Conservation (phyloP, 78 protist species). For the Dictyostelium purpureum region DNA sequence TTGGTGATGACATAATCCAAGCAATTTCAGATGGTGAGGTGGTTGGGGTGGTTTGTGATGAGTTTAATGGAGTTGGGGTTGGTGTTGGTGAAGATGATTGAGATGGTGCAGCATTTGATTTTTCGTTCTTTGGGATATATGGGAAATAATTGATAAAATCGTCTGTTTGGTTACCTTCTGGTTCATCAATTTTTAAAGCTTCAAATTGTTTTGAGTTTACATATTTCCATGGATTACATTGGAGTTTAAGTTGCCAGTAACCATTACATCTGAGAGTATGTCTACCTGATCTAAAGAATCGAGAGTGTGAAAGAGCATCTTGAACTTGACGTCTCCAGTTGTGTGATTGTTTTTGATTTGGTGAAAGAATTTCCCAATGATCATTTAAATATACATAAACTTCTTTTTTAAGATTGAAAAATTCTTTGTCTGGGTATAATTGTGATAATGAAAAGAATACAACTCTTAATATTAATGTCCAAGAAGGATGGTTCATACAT, state of each 20-base stretch:
- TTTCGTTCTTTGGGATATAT: background rate
- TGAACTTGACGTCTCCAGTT: constrained; percentile 78
- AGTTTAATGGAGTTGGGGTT: background rate
- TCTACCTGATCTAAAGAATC: constrained; percentile 74
- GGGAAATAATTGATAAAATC: background rate
- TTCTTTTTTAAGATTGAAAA: constrained; percentile 57
- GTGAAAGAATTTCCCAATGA: constrained; percentile 74
- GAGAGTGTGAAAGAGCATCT: constrained; percentile 65
- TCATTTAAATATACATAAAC: constrained; percentile 72
- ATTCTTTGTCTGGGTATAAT: constrained; percentile 52
- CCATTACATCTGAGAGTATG: constrained; percentile 74
- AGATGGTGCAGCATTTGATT: background rate
- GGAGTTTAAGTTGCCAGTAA: constrained; percentile 64
- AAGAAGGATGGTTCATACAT: constrained; percentile 76
- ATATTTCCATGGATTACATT: constrained; percentile 74
- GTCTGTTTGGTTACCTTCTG: background rate
- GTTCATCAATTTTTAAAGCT: constrained; percentile 47
- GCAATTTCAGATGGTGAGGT: background rate
- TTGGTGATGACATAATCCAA: background rate
- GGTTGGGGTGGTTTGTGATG: background rate
- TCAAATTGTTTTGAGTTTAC: constrained; percentile 59
- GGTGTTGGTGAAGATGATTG: background rate
- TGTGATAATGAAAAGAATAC: constrained; percentile 34
- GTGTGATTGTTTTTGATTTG: constrained; percentile 57
- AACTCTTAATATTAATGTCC: constrained; percentile 58